Evolutionary conservation across 1,139 yeast genomes (phyloP).

Genomic region (Scheffersomyces insectosa): DNA sequence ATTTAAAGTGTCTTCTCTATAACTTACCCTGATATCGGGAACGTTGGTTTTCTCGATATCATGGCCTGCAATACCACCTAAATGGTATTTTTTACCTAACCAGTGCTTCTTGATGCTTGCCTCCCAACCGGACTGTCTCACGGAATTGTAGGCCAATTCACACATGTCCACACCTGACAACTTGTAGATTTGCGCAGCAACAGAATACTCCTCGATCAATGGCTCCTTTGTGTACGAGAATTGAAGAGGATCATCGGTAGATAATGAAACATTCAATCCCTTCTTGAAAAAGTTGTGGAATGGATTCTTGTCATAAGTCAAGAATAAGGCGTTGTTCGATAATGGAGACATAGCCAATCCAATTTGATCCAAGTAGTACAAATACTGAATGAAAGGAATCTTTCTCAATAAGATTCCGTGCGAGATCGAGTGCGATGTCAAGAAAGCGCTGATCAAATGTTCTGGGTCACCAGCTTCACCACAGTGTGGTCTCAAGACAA

Average conservation of each 20-base stretch:
- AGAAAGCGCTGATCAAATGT: conserved; percentile 86
- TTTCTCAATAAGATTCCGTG: conserved; percentile 94
- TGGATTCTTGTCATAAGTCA: conserved; percentile 94
- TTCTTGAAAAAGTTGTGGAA: conserved; percentile 86
- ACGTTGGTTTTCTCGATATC: conserved; percentile 93
- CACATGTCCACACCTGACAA: conserved; percentile 95
- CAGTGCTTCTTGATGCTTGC: conserved; percentile 81
- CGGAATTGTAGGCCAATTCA: conserved; percentile 86
- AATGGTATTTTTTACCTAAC: conserved; percentile 74
- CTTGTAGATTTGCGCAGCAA: conserved; percentile 96
- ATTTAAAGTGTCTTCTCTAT: conserved; percentile 75
- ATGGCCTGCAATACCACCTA: conserved; percentile 72
- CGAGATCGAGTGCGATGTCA: conserved; percentile 88
- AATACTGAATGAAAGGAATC: conserved; percentile 89
- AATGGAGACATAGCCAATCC: conserved; percentile 99
- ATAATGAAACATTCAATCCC: conserved; percentile 89
- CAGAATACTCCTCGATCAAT: conserved; percentile 95
- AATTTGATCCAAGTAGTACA: conserved; percentile 89
- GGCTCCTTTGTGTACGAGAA: conserved; percentile 97
- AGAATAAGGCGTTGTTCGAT: conserved; percentile 91
- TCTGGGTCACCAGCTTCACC: conserved; percentile 99
- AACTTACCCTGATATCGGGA: conserved; percentile 81
- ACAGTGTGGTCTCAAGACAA: conserved; percentile 93
- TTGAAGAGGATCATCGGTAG: conserved; percentile 75
- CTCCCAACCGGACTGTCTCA: conserved; percentile 91